Percentiles rank a stretch among this genome's conserved stretches.
These are phyloP conservation scores for Colletotrichum eleusines DNA, from an alignment of 2,329 filamentous ascomycete genomes.

Conservation along the genomic window DNA sequence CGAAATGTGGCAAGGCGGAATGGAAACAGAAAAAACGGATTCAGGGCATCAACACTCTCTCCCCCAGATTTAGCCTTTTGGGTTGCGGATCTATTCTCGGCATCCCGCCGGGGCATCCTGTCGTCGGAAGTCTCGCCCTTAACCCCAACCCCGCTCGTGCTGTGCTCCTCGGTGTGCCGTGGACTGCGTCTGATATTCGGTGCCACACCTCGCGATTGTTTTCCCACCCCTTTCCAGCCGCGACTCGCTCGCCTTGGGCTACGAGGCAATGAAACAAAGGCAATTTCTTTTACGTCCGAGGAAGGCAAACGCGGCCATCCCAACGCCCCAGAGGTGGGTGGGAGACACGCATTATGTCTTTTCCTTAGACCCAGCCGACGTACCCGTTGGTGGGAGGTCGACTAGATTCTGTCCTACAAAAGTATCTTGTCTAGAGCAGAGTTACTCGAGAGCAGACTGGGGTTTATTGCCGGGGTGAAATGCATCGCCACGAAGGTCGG, in stretches of 20 bases:
- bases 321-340: neutral
- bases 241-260: neutral
- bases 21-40: neutral
- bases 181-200: neutral
- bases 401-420: neutral
- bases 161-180: neutral
- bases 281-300: neutral
- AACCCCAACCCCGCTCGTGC: neutral
- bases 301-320: neutral
- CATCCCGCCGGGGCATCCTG: neutral
- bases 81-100: slow-evolving; percentile 3
- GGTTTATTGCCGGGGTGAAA: neutral
- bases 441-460: neutral
- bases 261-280: neutral
- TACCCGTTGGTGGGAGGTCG: neutral
- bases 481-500: neutral
- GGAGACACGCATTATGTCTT: neutral
- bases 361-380: neutral
- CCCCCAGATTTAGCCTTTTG: neutral
- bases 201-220: neutral
- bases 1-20: neutral
- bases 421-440: neutral
- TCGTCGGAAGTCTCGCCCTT: neutral
- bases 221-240: neutral
- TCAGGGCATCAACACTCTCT: neutral